Evolutionary conservation across 768 basidiomycete genomes (phyloP).

Genomic region (Roridomyces roridus): DNA sequence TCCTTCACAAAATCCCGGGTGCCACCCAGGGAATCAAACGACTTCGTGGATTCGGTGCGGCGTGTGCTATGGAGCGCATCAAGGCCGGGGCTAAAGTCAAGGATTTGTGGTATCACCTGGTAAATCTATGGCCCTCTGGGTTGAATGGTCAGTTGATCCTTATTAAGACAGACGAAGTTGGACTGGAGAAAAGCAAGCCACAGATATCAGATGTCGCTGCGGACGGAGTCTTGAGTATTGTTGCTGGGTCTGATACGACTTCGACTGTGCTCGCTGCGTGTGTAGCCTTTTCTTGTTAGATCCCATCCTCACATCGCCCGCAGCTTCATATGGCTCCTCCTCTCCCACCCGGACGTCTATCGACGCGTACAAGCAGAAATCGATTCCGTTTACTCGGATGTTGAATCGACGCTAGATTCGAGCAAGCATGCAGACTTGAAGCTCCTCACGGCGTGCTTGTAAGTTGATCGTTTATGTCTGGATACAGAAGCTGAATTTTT

Average conservation of each 20-base stretch:
- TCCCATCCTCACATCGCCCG: not conserved
- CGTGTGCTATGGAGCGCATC: not conserved
- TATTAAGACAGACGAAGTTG: constrained; percentile 47
- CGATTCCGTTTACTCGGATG: constrained; percentile 29
- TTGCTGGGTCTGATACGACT: constrained; percentile 50
- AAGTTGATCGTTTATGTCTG: constrained; percentile 13
- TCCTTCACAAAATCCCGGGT: not conserved
- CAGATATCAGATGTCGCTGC: constrained; percentile 39
- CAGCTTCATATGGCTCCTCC: constrained; percentile 38
- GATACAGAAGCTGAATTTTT: not conserved
- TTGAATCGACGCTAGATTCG: constrained; percentile 29
- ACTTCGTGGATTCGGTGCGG: constrained; percentile 1
- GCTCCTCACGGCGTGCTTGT: constrained; percentile 43
- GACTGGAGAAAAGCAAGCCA: constrained; percentile 35
- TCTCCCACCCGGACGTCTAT: constrained; percentile 36
- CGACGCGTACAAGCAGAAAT: constrained; percentile 39
- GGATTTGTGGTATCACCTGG: constrained; percentile 52
- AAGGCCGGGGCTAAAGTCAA: constrained; percentile 36
- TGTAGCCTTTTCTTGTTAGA: not conserved
- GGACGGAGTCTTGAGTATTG: constrained; percentile 42
- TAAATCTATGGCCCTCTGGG: constrained; percentile 7
- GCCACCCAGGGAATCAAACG: not conserved
- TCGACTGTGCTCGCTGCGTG: constrained; percentile 33
- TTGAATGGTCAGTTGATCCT: not conserved
- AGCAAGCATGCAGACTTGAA: constrained; percentile 33